Conservation (phyloP, 2,329 filamentous ascomycete genomes). For the Fragosphaeria purpurea region DNA sequence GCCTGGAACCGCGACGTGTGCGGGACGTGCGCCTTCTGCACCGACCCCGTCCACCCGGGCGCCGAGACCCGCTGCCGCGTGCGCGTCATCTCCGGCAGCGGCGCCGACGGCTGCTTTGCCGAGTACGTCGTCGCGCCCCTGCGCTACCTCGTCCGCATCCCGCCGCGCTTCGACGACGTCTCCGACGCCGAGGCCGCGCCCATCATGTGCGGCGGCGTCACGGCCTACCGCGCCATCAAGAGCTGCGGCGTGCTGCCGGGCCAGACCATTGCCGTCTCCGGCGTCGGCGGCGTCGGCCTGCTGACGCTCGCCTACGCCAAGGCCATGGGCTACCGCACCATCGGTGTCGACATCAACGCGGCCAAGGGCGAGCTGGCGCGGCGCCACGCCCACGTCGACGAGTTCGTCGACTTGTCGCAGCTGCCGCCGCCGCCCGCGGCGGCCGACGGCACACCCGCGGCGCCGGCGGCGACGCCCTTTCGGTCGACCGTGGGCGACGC, state of each 20-base stretch:
- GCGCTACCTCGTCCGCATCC: constrained; percentile 23
- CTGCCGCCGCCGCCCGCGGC: constrained; percentile 7
- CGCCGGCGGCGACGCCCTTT: constrained; percentile 4
- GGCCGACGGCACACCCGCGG: background rate
- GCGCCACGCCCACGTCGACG: constrained; percentile 22
- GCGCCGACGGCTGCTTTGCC: constrained; percentile 29
- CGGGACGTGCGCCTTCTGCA: constrained; percentile 21
- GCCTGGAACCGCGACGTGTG: constrained; percentile 30
- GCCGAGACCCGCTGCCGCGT: constrained; percentile 25
- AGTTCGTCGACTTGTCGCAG: constrained; percentile 25
- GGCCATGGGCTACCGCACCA: constrained; percentile 31
- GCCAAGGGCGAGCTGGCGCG: constrained; percentile 19
- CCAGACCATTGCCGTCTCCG: constrained; percentile 27
- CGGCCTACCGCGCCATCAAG: constrained; percentile 32
- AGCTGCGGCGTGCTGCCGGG: constrained; percentile 20
- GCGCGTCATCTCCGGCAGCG: constrained; percentile 23
- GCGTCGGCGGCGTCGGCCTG: constrained; percentile 29
- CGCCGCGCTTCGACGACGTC: constrained; percentile 18
- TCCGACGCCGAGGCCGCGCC: constrained; percentile 29
- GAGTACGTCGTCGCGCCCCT: constrained; percentile 27
- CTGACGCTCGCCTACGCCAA: constrained; percentile 28
- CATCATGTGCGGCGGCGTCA: constrained; percentile 32
- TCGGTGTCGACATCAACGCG: constrained; percentile 27
- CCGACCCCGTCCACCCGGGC: constrained; percentile 17
- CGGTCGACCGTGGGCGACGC: constrained; percentile 14